Conservation (phyloP, 192 early-diverging fungal species). For the Coemansia sp. region DNA sequence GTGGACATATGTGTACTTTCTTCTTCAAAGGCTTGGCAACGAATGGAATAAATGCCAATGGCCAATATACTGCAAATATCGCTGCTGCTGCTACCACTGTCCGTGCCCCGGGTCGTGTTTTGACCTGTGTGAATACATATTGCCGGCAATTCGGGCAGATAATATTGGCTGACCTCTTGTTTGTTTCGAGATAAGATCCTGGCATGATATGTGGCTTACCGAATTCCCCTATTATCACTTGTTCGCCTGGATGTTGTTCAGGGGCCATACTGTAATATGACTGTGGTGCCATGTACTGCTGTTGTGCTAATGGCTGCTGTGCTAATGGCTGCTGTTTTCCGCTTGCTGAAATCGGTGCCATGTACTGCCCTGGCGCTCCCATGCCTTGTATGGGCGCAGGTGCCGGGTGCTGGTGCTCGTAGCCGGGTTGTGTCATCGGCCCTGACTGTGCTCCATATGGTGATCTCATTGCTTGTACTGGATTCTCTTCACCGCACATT, state of each 20-base stretch:
- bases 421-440: neutral
- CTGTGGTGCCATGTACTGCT: neutral
- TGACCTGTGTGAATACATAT: conserved; percentile 31
- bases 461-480: conserved; percentile 10
- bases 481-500: neutral
- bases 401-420: neutral
- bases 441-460: neutral
- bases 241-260: conserved; percentile 2
- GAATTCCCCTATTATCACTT: conserved; percentile 24
- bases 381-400: neutral
- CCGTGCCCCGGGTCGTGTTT: conserved; percentile 22
- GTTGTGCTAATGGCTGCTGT: neutral
- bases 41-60: conserved; percentile 41
- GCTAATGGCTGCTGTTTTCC: neutral
- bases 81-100: conserved; percentile 42
- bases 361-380: neutral
- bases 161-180: conserved; percentile 29
- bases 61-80: conserved; percentile 42
- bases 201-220: conserved; percentile 17
- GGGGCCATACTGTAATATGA: neutral
- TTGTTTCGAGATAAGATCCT: conserved; percentile 30
- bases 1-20: conserved; percentile 35
- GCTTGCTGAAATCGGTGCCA: neutral
- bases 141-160: conserved; percentile 36
- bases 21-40: conserved; percentile 37